phyloP scores from a whole-genome alignment of 2,329 filamentous ascomycete species.

The Albifimbria verrucaria region DNA sequence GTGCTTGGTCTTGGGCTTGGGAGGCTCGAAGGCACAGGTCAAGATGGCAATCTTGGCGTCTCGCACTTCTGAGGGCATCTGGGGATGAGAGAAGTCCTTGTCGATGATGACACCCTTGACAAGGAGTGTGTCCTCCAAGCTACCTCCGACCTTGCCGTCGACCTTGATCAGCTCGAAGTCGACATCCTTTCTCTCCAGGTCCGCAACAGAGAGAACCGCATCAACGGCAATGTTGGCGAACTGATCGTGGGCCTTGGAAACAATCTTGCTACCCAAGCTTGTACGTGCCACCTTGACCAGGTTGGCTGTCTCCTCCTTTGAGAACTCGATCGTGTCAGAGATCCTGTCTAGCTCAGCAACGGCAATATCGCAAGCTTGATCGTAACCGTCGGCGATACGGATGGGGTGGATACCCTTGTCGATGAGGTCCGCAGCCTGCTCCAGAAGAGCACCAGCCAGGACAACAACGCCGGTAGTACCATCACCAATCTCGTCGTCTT shows the following conservation, averaged over 20 bases:
- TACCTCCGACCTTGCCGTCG: constrained; percentile 93
- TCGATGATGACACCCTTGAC: constrained; percentile 98
- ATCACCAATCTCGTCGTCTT: constrained; percentile 98
- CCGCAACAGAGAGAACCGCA: constrained; percentile 92
- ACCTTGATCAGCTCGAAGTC: constrained; percentile 99
- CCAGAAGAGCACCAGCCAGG: constrained; percentile 86
- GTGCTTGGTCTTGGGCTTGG: constrained; percentile 99
- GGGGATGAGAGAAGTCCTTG: constrained; percentile 99
- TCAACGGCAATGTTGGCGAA: constrained; percentile 97
- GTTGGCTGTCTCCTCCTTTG: constrained; percentile 75
- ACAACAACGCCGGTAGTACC: constrained; percentile 98
- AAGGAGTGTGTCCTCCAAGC: constrained; percentile 88
- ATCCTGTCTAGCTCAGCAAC: constrained; percentile 90
- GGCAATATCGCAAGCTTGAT: constrained; percentile 95
- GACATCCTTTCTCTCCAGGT: constrained; percentile 93
- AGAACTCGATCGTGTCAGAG: constrained; percentile 86
- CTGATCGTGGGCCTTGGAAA: constrained; percentile 97
- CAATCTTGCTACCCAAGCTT: constrained; percentile 96
- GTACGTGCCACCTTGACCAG: constrained; percentile 93
- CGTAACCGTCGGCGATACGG: constrained; percentile 96
- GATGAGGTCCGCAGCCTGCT: constrained; percentile 95
- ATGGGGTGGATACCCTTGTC: constrained; percentile 99
- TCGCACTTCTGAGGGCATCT: constrained; percentile 94
- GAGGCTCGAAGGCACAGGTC: constrained; percentile 96
- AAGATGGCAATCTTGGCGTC: constrained; percentile 97